These are phyloP conservation scores for Pyropia haitanensis DNA, from an alignment of 23 red algal genomes.

Conservation along the genomic window DNA sequence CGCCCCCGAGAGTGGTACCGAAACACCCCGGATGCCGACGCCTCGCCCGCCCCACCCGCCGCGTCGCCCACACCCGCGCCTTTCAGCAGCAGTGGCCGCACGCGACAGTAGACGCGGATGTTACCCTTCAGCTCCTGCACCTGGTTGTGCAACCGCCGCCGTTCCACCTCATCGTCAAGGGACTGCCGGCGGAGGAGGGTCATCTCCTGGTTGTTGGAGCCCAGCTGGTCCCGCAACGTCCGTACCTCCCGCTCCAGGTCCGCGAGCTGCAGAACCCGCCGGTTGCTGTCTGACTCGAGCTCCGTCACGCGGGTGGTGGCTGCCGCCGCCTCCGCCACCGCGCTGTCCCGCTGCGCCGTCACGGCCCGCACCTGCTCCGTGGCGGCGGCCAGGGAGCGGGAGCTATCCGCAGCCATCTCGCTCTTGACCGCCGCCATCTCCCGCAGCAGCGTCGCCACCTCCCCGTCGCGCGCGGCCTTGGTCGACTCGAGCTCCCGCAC, in stretches of 20 bases:
- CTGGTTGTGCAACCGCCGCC: constrained; percentile 83
- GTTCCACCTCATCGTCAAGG: constrained; percentile 16
- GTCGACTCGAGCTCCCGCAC: too few species aligned
- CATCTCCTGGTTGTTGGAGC: constrained; percentile 3
- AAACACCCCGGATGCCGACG: background rate
- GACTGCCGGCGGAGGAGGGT: background rate
- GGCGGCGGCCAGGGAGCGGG: too few species aligned
- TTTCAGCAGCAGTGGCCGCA: constrained; percentile 39
- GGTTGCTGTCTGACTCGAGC: too few species aligned
- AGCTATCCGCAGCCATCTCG: too few species aligned
- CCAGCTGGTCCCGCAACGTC: constrained; percentile 22
- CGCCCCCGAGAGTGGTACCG: background rate
- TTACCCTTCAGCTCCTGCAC: constrained; percentile 94
- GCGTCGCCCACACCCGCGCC: background rate
- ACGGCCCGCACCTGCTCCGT: too few species aligned
- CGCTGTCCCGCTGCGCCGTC: too few species aligned
- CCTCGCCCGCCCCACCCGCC: constrained; percentile 1
- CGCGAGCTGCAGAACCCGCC: constrained; percentile 10
- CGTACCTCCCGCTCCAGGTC: constrained; percentile 16
- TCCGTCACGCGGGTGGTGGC: too few species aligned
- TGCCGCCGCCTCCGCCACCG: too few species aligned
- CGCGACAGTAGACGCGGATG: constrained; percentile 97
- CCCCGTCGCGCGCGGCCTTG: too few species aligned
- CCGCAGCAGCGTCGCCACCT: too few species aligned
- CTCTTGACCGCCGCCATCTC: too few species aligned